Percentiles rank a stretch among this genome's conserved stretches.
Conservation (phyloP, 148 eudicot genomes). For the Vaccinium myrtillus region DNA sequence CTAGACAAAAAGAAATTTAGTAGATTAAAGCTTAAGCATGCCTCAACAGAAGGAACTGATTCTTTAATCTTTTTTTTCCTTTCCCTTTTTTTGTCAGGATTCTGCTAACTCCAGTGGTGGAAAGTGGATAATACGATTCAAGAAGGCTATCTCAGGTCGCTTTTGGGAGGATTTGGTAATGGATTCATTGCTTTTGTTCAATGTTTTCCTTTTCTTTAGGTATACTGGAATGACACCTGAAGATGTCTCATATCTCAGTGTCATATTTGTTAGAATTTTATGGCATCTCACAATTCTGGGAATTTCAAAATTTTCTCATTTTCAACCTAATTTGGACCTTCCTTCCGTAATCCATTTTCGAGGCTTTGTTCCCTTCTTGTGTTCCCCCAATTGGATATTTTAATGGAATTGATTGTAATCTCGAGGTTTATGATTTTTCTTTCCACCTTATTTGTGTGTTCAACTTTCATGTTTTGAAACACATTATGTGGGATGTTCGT, state of each 20-base stretch:
- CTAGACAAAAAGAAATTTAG: not conserved
- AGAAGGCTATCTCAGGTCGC: slow-evolving; percentile 86
- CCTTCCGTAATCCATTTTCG: not conserved
- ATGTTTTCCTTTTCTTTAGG: not conserved
- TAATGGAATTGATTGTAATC: not conserved
- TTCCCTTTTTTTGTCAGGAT: slow-evolving; percentile 49
- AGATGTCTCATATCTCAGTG: not conserved
- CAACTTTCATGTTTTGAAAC: not conserved
- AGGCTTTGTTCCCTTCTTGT: not conserved
- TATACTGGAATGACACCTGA: not conserved
- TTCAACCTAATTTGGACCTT: not conserved
- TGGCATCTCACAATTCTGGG: not conserved
- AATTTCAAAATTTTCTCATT: not conserved
- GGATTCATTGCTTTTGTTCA: not conserved
- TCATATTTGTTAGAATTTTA: not conserved
- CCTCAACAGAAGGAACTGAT: not conserved
- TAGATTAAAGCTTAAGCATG: not conserved
- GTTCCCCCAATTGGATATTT: too few relatives aligned
- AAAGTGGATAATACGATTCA: slow-evolving; percentile 95
- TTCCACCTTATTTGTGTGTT: not conserved
- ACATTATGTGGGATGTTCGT: not conserved
- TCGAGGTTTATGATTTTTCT: not conserved
- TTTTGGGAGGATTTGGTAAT: slow-evolving; percentile 96
- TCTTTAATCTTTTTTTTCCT: not conserved
- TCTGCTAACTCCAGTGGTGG: slow-evolving; percentile 96